Base-by-base conservation (phyloP, 2,329 filamentous ascomycete genomes). In the Aspergillus texensis region DNA sequence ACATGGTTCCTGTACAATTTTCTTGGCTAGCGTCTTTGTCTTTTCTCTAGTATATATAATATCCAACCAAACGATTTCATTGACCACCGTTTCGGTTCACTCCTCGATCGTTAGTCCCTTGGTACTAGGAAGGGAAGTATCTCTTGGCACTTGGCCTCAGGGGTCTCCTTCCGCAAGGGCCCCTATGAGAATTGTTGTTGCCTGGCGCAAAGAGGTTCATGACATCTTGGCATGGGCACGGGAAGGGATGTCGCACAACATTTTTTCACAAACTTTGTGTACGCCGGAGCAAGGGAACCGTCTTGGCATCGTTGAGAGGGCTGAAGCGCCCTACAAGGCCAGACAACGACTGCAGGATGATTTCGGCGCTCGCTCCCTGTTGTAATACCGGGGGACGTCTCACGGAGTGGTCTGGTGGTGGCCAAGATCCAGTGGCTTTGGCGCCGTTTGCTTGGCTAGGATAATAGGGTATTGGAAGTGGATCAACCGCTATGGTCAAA, bases 1-100 rank as follows among this genome's bases (percentile, higher is more conserved):
- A 24, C 36, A 26, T 39, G 19, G 16, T 34, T 19, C 26, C 10
- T 59, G n/a, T 52, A 21, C 32, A 14, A 30, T 30, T 12, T 53
- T 52, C 24, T 39, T 52, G 45, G 34, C 57, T 59, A 59, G 57
- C 57, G 57, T 57, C 39, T 57, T 41, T 24, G 21, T 57, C 34
- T 26, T 46, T 8, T 32, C 16, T 57, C 26, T 30, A 19, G 8
- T 53, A 46, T 41, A 54, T 26, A 62, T 58, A 57, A 58, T 62
- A 57, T 62, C 54, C 53, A 62, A 55, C 52, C 58, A 56, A 32
- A 46, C 14, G 32, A 53, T 53, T 53, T 41, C 34, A 39, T 55
- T 53, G 34, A 53, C 57, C 6, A 21, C 39, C 14, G n/a, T 24
- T 21, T 36, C 11, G 21, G 36, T 34, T 26, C 19, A 12, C 52